Evolutionary conservation across 768 basidiomycete genomes (phyloP), one percentile per base, ranked within the genome.

Genomic region (Gloeopeniophorella convolvens): DNA sequence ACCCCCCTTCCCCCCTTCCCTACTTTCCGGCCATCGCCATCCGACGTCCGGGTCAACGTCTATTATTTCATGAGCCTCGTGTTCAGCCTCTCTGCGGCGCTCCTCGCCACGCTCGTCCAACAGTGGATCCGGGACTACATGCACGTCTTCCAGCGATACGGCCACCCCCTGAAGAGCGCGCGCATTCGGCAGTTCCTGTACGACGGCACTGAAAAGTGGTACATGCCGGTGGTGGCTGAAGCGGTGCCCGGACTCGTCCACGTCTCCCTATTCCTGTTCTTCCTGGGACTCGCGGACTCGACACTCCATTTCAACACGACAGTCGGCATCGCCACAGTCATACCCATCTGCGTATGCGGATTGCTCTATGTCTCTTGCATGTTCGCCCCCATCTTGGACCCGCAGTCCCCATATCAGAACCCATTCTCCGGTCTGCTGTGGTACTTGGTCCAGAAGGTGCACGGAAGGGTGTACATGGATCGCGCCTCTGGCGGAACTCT

Each of bases 211-310:
- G 63, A 66, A n/a, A 59, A 51, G 36, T 77, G 70, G 59, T 59
- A 62, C 8, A 68, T 78, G 63, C 59, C 67, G 10, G 59, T 64
- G 1, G 57, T 78, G 8, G 71, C 76, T 1, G 68, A 71, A 30
- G 54, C 63, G 11, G 70, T 78, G 27, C 76, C 75, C 1, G 62
- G 70, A 16, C 66, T 78, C 13, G 67, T 79, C 16, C 76, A 78
- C 51, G 59, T 73, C 5, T 73, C 76, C 1, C 65, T 77, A n/a
- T 66, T 75, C n/a, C 64, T 77, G 4, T 77, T 78, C 62, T 71
- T 80, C 60, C 65, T 70, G 26, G 72, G 74, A 27, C 65, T 80
- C 20, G 60, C 75, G 28, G 67, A 69, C 18, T 73, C 76, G 55
- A 61, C 77, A 23, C 57, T 60, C 42, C 62, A 69, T 6, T 59